Conservation (phyloP, 2,329 filamentous ascomycete species). For the Blastomyces silverae region DNA sequence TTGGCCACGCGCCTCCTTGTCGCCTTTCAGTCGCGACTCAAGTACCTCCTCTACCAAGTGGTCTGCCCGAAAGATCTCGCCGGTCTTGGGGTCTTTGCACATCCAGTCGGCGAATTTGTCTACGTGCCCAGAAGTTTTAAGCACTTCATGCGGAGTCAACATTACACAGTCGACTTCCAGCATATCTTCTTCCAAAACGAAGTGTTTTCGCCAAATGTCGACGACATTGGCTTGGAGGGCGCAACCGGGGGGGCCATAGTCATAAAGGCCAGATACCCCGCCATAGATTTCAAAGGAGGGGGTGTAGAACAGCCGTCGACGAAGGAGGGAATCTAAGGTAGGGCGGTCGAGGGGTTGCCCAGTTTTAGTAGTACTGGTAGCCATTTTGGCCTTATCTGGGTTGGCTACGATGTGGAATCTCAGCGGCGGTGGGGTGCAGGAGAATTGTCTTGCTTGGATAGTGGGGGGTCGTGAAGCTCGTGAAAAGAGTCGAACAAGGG, state of each 20-base stretch:
- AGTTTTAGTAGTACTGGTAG: slow-evolving; percentile 68
- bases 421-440: slow-evolving; percentile 33
- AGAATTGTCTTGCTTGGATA: slow-evolving; percentile 36
- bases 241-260: slow-evolving; percentile 86
- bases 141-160: slow-evolving; percentile 83
- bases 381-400: slow-evolving; percentile 42
- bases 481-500: slow-evolving; percentile 33
- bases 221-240: slow-evolving; percentile 81
- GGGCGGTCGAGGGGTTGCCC: slow-evolving; percentile 83
- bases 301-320: slow-evolving; percentile 87
- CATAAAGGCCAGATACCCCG: slow-evolving; percentile 80
- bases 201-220: slow-evolving; percentile 87
- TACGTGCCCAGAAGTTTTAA: slow-evolving; percentile 94
- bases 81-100: slow-evolving; percentile 97
- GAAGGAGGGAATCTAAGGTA: slow-evolving; percentile 75
- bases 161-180: slow-evolving; percentile 91
- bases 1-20: slow-evolving; percentile 85
- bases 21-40: slow-evolving; percentile 75
- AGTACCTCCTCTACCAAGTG: slow-evolving; percentile 94
- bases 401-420: slow-evolving; percentile 29
- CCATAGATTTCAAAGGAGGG: slow-evolving; percentile 94
- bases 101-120: slow-evolving; percentile 99
- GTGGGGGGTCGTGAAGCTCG: slow-evolving; percentile 30
- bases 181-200: slow-evolving; percentile 90
- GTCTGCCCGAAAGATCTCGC: slow-evolving; percentile 92